These are phyloP conservation scores for Lachnellula cervina DNA, from an alignment of 2,329 filamentous ascomycete genomes.

Conservation along the genomic window DNA sequence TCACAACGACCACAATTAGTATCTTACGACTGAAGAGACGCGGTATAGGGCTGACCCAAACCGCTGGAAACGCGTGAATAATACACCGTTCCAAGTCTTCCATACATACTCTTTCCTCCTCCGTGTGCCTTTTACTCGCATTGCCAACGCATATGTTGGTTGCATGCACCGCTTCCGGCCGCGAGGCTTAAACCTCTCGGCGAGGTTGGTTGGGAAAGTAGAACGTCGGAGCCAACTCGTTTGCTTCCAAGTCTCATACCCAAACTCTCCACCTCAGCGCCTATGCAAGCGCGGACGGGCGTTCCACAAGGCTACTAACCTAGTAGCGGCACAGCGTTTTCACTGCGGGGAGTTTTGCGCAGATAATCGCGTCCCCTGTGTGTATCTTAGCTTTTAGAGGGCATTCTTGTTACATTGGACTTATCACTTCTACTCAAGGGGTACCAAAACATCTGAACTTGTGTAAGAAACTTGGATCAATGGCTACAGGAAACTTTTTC, in stretches of 20 bases:
- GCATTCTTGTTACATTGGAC: neutral
- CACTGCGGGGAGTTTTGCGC: constrained; percentile 1
- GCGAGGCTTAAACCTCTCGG: constrained; percentile 3
- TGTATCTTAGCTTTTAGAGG: neutral
- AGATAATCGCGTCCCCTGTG: neutral
- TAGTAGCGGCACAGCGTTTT: constrained; percentile 19
- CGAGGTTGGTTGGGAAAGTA: constrained; percentile 1
- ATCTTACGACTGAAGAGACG: neutral
- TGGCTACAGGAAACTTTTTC: no score
- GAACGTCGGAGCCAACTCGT: constrained; percentile 3
- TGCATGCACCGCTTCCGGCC: constrained; percentile 7
- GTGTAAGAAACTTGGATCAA: no score
- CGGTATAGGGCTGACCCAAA: constrained; percentile 9
- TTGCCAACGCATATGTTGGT: constrained; percentile 14
- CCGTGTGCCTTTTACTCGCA: constrained; percentile 17
- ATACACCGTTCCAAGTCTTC: neutral
- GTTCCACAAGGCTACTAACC: constrained; percentile 11
- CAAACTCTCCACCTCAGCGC: constrained; percentile 12
- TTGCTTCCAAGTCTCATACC: constrained; percentile 5
- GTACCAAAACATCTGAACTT: neutral
- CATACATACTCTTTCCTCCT: constrained; percentile 3
- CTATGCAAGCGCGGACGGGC: constrained; percentile 23
- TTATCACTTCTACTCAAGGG: neutral
- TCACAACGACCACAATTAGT: neutral
- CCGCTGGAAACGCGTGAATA: constrained; percentile 9